Base-by-base conservation (phyloP, 495 filamentous ascomycete genomes). In the Bacidia rubella region DNA sequence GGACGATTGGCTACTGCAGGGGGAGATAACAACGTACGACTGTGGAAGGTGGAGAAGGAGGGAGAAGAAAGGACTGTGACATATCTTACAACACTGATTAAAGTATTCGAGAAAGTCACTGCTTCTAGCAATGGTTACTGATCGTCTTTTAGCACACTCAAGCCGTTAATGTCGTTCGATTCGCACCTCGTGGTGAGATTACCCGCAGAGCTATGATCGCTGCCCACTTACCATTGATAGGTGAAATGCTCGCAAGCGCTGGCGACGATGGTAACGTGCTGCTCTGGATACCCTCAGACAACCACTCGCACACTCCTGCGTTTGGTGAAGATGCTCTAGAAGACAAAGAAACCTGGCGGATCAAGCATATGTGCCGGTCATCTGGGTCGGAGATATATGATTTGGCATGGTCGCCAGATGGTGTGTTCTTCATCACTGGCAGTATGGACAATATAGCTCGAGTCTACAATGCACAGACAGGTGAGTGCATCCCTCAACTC, bases 371-470 rank as follows among this genome's bases (percentile, higher is more conserved):
- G 92, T 95, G 86, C 65, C 81, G 93, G 43, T 93, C 88, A 23
- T 75, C 77, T 41, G 90, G 87, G 0, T 83, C 86, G 0, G 92
- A 97, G 65, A 97, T 99, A 58, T 99, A 97, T 64, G 92, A 99
- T 63, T 70, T 99, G 53, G 92, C 92, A 39, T 99, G 92, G 92
- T 95, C 92, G 21, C 92, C 92, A 10, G 92, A 99, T 70, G 90
- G 86, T 21, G 74, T 85, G 25, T 95, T 90, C 69, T 94, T 97
- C 70, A 95, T 99, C 56, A 95, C 90, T 19, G 92, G 92, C 3
- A 97, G 93, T 66, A 97, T 96, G 90, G 92, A 99, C 68, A 99
- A 99, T 66, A 80, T 97, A 62, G 90, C 93, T 45, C 75, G 92
- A 41, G 96, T 99, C 55, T 97, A 95, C 73, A 94, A 95, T 67